These are phyloP conservation scores for Coniella lustricola DNA, from an alignment of 2,329 filamentous ascomycete genomes.

Conservation along the genomic window DNA sequence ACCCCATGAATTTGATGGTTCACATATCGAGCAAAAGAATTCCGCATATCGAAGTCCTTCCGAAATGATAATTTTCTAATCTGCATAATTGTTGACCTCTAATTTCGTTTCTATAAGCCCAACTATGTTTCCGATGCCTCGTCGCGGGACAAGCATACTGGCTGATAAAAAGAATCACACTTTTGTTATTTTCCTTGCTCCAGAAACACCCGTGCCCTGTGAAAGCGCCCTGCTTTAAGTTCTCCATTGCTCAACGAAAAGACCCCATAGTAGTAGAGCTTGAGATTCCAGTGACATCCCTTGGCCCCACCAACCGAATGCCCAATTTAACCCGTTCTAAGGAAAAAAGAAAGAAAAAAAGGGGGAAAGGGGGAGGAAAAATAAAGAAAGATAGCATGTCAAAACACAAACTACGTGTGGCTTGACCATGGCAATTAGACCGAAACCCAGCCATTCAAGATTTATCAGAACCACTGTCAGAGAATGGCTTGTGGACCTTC, in stretches of 20 bases:
- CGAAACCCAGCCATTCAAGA: not conserved
- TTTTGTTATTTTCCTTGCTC: not conserved
- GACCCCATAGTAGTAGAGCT: not conserved
- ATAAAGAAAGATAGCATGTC: not conserved
- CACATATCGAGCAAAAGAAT: too few species aligned
- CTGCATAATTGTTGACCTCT: too few species aligned
- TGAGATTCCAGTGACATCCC: not conserved
- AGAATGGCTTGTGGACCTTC: too few species aligned
- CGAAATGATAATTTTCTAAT: too few species aligned
- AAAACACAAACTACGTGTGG: not conserved
- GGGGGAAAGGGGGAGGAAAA: not conserved
- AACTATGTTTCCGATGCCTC: too few species aligned
- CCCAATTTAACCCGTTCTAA: slow-evolving; percentile 9
- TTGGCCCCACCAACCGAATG: not conserved
- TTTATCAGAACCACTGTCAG: not conserved
- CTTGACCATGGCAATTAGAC: not conserved
- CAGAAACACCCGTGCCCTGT: slow-evolving; percentile 9
- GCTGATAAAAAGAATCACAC: not conserved
- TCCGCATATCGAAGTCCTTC: too few species aligned
- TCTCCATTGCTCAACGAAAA: not conserved
- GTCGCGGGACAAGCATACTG: too few species aligned
- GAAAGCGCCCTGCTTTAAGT: not conserved
- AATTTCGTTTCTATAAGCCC: too few species aligned
- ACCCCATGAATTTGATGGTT: too few species aligned
- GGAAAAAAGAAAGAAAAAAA: slow-evolving; percentile 6